Percentiles rank a stretch among this genome's conserved stretches.
These are phyloP conservation scores for Astrothelium macrocarpum DNA, from an alignment of 495 filamentous ascomycete species.

Conservation along the genomic window DNA sequence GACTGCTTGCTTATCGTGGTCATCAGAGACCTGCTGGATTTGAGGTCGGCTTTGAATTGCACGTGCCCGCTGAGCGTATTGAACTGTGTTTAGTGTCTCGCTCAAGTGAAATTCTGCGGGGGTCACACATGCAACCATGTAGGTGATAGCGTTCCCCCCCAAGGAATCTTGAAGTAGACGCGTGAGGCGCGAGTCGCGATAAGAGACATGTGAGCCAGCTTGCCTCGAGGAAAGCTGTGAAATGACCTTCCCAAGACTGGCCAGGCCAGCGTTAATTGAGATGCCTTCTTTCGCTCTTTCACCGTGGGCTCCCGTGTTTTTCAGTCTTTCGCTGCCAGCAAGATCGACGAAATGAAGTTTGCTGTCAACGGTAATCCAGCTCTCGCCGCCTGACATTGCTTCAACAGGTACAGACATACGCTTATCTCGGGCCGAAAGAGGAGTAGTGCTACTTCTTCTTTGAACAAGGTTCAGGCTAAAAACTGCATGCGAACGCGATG, in stretches of 20 bases:
- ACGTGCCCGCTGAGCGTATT: slow-evolving; percentile 92
- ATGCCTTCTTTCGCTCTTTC: slow-evolving; percentile 96
- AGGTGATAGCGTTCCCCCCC: slow-evolving; percentile 96
- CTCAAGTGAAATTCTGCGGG: slow-evolving; percentile 95
- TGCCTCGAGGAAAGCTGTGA: slow-evolving; percentile 90
- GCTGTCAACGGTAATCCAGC: slow-evolving; percentile 82
- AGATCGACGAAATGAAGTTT: slow-evolving; percentile 99
- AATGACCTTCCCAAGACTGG: slow-evolving; percentile 95
- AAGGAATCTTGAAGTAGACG: slow-evolving; percentile 93
- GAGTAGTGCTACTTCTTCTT: slow-evolving; percentile 53
- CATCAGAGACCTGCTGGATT: slow-evolving; percentile 84
- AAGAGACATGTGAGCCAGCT: slow-evolving; percentile 85
- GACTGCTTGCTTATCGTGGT: slow-evolving; percentile 86
- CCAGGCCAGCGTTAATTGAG: slow-evolving; percentile 94
- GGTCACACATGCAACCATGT: slow-evolving; percentile 98
- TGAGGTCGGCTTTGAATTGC: slow-evolving; percentile 96
- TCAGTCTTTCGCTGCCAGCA: slow-evolving; percentile 91
- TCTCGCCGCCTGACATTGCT: slow-evolving; percentile 57
- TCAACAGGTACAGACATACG: slow-evolving; percentile 85
- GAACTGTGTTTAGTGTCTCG: slow-evolving; percentile 93
- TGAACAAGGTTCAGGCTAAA: slow-evolving; percentile 94
- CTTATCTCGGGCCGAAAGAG: slow-evolving; percentile 56
- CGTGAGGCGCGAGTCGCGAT: slow-evolving; percentile 93
- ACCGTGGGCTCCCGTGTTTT: slow-evolving; percentile 92
- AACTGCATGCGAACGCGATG: slow-evolving; percentile 96